Base-by-base conservation (phyloP, 2,329 filamentous ascomycete species). In the Lasiodiplodia citricola region DNA sequence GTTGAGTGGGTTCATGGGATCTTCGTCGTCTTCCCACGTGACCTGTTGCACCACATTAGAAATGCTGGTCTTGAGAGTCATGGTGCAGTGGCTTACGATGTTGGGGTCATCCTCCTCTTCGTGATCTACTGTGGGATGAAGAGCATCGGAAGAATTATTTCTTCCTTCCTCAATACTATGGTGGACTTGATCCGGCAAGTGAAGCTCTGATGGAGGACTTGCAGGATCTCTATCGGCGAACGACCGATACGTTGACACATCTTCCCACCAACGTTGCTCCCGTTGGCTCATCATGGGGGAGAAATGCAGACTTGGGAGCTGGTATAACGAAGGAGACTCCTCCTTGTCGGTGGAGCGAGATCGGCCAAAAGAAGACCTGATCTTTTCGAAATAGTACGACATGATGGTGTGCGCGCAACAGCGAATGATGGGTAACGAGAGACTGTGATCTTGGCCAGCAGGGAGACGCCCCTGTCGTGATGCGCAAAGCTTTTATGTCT, bases 1-100 rank as follows among this genome's bases (percentile, higher is more conserved):
- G 35, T 71, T 70, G 13, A 44, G 52, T 3, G 70, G 68, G 62
- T 70, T 68, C 25, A 21, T 28, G 11, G 68, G 56, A 38, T 71
- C 70, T 4, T 70, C 18, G 2, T 47, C 37, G 11, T 68, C 65
- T 21, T 68, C 56, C 68, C 68, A 71, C 11, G 57, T 66, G 2
- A 71, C 44, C 64, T 50, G 23, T 25, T 18, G 6, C 13, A 13
- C 4, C 8, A 0, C 21, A 38, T 35, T 21, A 60, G 51, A 13
- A 16, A 52, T 16, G 16, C 18, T 25, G 4, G 18, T 10, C 7
- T 0, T 18, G 10, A 23, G 1, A 21, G 4, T 16, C n/a, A n/a
- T 8, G 13, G 10, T 2, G n/a, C 8, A 6, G 23, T n/a, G 4
- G 50, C 57, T 31, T 4, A 62, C 57, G 31, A 62, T 23, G 25